Evolutionary conservation across 2,329 filamentous ascomycete genomes (phyloP).

Genomic region (Geosmithia flava): DNA sequence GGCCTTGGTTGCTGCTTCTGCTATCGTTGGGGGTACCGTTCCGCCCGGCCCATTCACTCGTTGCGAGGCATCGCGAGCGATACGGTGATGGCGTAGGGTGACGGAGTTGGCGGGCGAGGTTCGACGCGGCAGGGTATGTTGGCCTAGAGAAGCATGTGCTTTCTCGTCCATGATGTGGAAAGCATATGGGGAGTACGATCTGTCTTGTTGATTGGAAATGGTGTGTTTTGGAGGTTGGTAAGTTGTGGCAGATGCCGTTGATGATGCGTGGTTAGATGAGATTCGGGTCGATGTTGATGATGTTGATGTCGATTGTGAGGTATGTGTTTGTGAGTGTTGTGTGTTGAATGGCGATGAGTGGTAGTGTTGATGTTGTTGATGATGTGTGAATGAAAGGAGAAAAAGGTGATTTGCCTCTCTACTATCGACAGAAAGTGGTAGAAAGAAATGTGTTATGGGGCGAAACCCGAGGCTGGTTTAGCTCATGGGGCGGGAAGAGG

Average conservation of each 20-base stretch:
- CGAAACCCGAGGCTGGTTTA: neutral
- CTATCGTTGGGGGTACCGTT: slow-evolving; percentile 6
- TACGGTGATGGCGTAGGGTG: slow-evolving; percentile 31
- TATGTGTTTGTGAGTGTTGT: too few relatives aligned
- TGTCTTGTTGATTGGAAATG: too few relatives aligned
- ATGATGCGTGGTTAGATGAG: too few relatives aligned
- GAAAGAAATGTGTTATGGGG: neutral
- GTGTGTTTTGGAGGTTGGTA: too few relatives aligned
- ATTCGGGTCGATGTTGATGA: too few relatives aligned
- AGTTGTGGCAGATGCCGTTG: too few relatives aligned
- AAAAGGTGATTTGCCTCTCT: neutral
- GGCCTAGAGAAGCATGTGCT: slow-evolving; percentile 8
- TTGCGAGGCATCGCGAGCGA: slow-evolving; percentile 27
- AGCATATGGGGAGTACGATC: neutral
- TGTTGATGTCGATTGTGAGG: neutral
- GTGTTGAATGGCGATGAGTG: too few relatives aligned
- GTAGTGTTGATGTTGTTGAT: too few relatives aligned
- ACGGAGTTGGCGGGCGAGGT: slow-evolving; percentile 31
- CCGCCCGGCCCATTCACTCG: slow-evolving; percentile 14
- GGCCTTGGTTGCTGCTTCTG: neutral
- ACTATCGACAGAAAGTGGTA: neutral
- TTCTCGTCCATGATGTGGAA: slow-evolving; percentile 16
- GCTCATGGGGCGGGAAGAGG: neutral
- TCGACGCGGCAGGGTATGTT: slow-evolving; percentile 28
- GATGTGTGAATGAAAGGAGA: neutral